Percentiles rank a stretch among this genome's conserved stretches.
Evolutionary conservation across 768 basidiomycete species (phyloP).

Genomic region (Trametes sanguinea): DNA sequence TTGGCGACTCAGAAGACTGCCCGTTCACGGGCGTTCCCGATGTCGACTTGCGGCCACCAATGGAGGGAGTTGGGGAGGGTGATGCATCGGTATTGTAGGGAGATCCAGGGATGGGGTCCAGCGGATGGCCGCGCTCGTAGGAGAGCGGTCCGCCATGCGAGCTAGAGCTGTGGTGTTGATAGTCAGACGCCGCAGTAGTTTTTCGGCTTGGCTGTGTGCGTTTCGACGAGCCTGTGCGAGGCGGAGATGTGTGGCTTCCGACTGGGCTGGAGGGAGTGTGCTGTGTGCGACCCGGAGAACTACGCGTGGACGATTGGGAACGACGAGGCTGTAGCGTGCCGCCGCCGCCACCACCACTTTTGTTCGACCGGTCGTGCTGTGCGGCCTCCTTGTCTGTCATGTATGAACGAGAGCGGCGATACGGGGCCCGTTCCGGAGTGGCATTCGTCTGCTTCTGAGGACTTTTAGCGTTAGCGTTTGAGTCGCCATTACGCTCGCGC

Average conservation of each 20-base stretch:
- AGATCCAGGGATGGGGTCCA: constrained; percentile 49
- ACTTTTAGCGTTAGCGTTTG: not conserved
- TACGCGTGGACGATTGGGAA: constrained; percentile 30
- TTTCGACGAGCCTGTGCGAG: constrained; percentile 9
- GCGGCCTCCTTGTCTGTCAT: constrained; percentile 21
- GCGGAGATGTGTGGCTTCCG: not conserved
- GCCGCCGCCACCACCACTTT: constrained; percentile 3
- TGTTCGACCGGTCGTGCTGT: not conserved
- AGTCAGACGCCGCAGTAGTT: constrained; percentile 20
- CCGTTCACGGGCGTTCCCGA: constrained; percentile 37
- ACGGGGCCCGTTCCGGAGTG: constrained; percentile 19
- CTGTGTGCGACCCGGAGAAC: constrained; percentile 22
- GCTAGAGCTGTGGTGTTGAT: constrained; percentile 15
- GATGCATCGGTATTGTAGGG: constrained; percentile 66
- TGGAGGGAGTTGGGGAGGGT: constrained; percentile 43
- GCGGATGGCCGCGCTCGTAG: constrained; percentile 33
- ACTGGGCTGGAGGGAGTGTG: constrained; percentile 8
- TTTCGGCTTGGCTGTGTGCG: constrained; percentile 14
- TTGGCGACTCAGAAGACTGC: not conserved
- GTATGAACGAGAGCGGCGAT: constrained; percentile 31
- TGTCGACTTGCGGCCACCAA: constrained; percentile 43
- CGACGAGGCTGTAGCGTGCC: constrained; percentile 21
- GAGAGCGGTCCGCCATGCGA: constrained; percentile 25
- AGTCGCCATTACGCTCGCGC: constrained; percentile 11
- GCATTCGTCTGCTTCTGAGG: constrained; percentile 9